A percentile compares a stretch with the other conserved stretches of the same genome.
phyloP scores from a whole-genome alignment of 352 stramenopile genomes.

The Albugo laibachii region DNA sequence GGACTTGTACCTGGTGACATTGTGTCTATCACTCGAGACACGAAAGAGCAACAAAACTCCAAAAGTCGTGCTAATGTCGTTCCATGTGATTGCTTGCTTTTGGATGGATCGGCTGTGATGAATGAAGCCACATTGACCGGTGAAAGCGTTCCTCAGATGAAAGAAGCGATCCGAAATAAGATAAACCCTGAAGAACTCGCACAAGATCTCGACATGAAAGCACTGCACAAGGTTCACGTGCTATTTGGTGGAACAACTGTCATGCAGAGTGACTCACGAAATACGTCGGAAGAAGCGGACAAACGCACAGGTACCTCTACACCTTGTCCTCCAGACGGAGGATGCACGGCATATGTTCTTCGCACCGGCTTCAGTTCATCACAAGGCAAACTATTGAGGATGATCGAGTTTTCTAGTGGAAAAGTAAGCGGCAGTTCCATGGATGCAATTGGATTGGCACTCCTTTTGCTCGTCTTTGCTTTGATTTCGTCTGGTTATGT shows the following conservation, averaged over 20 bases:
- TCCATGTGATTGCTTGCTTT: constrained; percentile 90
- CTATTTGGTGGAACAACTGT: constrained; percentile 88
- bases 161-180: constrained; percentile 80
- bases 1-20: constrained; percentile 86
- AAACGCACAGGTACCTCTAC: constrained; percentile 20
- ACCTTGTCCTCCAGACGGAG: constrained; percentile 72
- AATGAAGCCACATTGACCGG: constrained; percentile 98
- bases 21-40: constrained; percentile 83
- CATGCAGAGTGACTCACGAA: constrained; percentile 60
- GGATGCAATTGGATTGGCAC: constrained; percentile 93
- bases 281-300: constrained; percentile 6
- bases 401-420: constrained; percentile 95
- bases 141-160: constrained; percentile 96
- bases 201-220: constrained; percentile 71
- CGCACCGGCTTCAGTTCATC: constrained; percentile 94
- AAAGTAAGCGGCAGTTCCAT: constrained; percentile 88
- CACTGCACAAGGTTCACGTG: constrained; percentile 74
- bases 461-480: constrained; percentile 93
- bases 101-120: constrained; percentile 89
- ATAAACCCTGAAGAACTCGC: constrained; percentile 54
- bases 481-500: constrained; percentile 88
- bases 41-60: constrained; percentile 54
- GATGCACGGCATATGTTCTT: constrained; percentile 88
- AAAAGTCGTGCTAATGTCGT: constrained; percentile 70
- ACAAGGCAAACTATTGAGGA: constrained; percentile 95